Evolutionary conservation across 2,329 filamentous ascomycete species (phyloP), one percentile per base, ranked within the genome.

Genomic region (Trichoderma endophyticum): DNA sequence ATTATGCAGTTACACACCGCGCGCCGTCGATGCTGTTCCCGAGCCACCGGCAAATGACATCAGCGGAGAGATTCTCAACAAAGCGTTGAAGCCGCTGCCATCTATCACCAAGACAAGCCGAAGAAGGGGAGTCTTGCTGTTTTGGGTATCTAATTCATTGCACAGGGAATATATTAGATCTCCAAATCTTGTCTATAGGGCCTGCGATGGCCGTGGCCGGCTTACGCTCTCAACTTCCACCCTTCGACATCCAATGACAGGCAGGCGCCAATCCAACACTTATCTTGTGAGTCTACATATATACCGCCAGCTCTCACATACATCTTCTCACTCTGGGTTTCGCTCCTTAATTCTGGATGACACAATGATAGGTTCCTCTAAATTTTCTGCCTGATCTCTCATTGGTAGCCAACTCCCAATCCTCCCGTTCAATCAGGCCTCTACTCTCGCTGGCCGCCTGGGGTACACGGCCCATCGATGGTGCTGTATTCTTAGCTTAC

Each of bases 221-320:
- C 7, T 5, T 12, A 12, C 43, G 2, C 2, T 51, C 43, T 21
- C 18, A 12, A 6, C 43, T 11, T 21, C 9, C 4, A 21, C 0
- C 43, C 9, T n/a, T 51, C 9, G 18, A 21, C 9, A 12, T 21
- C 9, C n/a, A 51, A 51, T 1, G 43, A 11, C 43, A 21, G n/a
- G 2, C 11, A 51, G 18, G n/a, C 9, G n/a, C 4, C n/a, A 21
- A 51, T 3, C 4, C 11, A 12, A 6, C 43, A n/a, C 43, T 51
- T 6, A 12, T 51, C 43, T 1, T 21, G n/a, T 12, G 5, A 0
- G 4, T 11, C 0, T 21, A 51, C 9, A 11, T 11, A n/a, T 48
- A 48, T 9, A 51, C 39, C 39, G 9, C 14, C 15, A 0, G 36
- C 7, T 8, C 36, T 15, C 15, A 39, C 18, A 8, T 39, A 39